Conservation (phyloP, 1,284 basidiomycete species). For the Naganishia sp. region DNA sequence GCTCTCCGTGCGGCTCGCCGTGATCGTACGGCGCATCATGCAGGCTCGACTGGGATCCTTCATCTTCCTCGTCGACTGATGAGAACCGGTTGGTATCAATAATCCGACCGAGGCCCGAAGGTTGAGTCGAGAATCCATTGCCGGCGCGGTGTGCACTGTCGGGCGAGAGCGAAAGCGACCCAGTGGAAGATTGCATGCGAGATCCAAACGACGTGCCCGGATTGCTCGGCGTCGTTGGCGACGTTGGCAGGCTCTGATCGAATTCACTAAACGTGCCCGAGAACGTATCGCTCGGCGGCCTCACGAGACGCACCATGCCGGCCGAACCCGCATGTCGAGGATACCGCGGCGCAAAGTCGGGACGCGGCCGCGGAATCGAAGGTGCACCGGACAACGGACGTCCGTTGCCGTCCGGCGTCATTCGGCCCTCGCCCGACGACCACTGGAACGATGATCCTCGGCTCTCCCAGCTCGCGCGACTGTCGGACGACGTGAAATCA, state of each 20-base stretch:
- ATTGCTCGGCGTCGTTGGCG: slow-evolving; percentile 24
- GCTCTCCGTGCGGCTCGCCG: slow-evolving; percentile 29
- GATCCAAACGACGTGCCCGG: slow-evolving; percentile 17
- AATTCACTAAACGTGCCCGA: slow-evolving; percentile 45
- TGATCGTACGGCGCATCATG: slow-evolving; percentile 46
- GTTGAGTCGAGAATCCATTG: slow-evolving; percentile 36
- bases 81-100: slow-evolving; percentile 41
- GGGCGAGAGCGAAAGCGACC: slow-evolving; percentile 18
- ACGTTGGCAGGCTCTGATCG: slow-evolving; percentile 22
- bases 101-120: slow-evolving; percentile 42
- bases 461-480: slow-evolving; percentile 51
- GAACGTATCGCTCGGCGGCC: slow-evolving; percentile 37
- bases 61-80: slow-evolving; percentile 48
- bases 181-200: slow-evolving; percentile 13
- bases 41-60: slow-evolving; percentile 37
- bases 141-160: slow-evolving; percentile 10
- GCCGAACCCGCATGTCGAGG: slow-evolving; percentile 47
- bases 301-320: slow-evolving; percentile 39
- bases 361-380: slow-evolving; percentile 47
- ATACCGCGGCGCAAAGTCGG: slow-evolving; percentile 51
- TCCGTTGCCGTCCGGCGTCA: slow-evolving; percentile 35
- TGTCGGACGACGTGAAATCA: slow-evolving; percentile 41
- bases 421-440: slow-evolving; percentile 48
- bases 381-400: slow-evolving; percentile 41
- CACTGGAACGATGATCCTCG: slow-evolving; percentile 48